These are phyloP conservation scores for Sclerospora graminicola DNA, from an alignment of 352 stramenopile species.

Conservation along the genomic window DNA sequence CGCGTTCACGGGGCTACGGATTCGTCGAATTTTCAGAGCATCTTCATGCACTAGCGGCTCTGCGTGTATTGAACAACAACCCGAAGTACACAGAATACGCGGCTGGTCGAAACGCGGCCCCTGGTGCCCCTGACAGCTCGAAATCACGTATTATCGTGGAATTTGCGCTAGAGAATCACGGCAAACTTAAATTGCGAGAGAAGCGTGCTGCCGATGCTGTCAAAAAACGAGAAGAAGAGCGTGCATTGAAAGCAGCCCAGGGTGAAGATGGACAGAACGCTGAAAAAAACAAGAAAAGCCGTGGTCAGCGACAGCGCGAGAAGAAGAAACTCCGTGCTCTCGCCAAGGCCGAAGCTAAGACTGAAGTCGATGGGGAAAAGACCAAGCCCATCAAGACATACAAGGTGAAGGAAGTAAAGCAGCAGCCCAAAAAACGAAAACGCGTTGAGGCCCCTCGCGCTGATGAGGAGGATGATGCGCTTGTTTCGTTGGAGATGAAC, in stretches of 20 bases:
- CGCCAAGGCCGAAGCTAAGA: slow-evolving; percentile 18
- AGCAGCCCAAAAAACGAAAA: slow-evolving; percentile 35
- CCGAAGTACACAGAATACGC: slow-evolving; percentile 74
- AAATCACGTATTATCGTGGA: slow-evolving; percentile 83
- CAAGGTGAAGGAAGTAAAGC: slow-evolving; percentile 20
- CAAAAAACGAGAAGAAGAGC: slow-evolving; percentile 64
- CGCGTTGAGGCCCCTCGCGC: slow-evolving; percentile 7
- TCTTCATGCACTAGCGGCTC: slow-evolving; percentile 90
- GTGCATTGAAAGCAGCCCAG: slow-evolving; percentile 47
- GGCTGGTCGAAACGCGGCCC: slow-evolving; percentile 32
- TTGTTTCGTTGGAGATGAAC: slow-evolving; percentile 13
- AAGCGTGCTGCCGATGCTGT: slow-evolving; percentile 55
- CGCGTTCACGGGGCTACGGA: slow-evolving; percentile 61
- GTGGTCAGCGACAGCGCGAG: slow-evolving; percentile 64
- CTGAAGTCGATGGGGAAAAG: slow-evolving; percentile 9
- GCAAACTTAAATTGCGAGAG: slow-evolving; percentile 80
- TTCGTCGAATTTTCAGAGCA: slow-evolving; percentile 98
- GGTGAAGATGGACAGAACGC: slow-evolving; percentile 28
- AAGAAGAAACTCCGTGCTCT: slow-evolving; percentile 47
- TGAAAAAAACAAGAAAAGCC: slow-evolving; percentile 46
- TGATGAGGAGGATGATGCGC: slow-evolving; percentile 15
- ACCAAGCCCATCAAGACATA: slow-evolving; percentile 28
- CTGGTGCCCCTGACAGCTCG: slow-evolving; percentile 31
- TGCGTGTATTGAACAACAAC: slow-evolving; percentile 97
- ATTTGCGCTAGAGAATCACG: slow-evolving; percentile 85